Evolutionary conservation across 345 rosid genomes (phyloP), one percentile per base, ranked within the genome.

Genomic region (Euphorbia lathyris): DNA sequence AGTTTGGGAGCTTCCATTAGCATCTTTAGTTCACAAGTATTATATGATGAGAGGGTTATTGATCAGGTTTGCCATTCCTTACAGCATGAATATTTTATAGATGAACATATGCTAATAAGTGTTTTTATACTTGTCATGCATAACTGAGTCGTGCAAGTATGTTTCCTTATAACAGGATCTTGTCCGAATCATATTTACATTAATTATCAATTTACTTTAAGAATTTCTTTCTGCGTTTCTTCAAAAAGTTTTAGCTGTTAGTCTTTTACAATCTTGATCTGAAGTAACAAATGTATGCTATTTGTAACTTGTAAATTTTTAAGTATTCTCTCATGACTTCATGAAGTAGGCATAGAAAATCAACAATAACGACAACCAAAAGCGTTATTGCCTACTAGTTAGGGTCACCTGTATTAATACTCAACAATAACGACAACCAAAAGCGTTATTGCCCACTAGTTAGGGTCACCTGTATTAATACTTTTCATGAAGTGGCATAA

Each of bases 41-140:
- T 95, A 56, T 90, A 84, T 74, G 97, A 95, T 74, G 96, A 90
- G 81, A 92, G 85, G 74, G 85, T 92, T 82, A 88, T 95, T 60
- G 96, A 95, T 79, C 94, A 95, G 97, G 97, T 94, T 47, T 70
- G 84, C 57, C 22, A 45, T 26, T 66, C n/a, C 50, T 40, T 36
- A 36, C n/a, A 51, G 20, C 19, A 51, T 66, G 17, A 5, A 52
- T 38, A 5, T 5, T 40, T 40, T 34, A n/a, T 34, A 19, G 47
- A 20, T 34, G 27, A 1, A 36, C 22, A 38, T n/a, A 61, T 34
- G 2, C 3, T 10, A 10, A 34, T 26, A 58, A 2, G 2, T 30
- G 40, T 3, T 30, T 25, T 26, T 56, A 17, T 56, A 25, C 11
- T 26, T 58, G 34, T 25, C 16, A 58, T 27, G 62, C 36, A 58